Base-by-base conservation (phyloP, 441 rosid genomes). In the Lepidium campestre region DNA sequence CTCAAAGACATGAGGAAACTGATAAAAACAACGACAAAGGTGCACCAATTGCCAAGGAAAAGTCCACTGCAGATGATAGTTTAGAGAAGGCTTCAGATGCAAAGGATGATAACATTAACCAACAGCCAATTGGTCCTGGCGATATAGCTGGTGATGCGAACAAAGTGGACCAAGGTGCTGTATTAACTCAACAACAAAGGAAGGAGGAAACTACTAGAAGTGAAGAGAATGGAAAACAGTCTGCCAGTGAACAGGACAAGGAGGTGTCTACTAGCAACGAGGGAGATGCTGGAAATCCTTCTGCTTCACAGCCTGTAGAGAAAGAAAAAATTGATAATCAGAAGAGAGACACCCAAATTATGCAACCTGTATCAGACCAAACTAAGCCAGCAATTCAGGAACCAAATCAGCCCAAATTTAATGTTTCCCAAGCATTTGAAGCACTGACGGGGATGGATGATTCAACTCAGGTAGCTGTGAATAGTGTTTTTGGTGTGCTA, bases 391-490 rank as follows among this genome's bases (percentile, higher is more conserved):
- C 65, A 40, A 5, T 57, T 29, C 20, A 86, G 41, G 86, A 73
- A 78, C 66, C 86, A 59, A 75, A 13, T 57, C 67, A 77, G 41
- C 57, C 87, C 31, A 19, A 84, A 45, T 88, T 92, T 68, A 78
- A 68, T 76, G 96, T 90, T 71, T 76, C 83, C 46, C 84, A 88
- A 76, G 98, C 99, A 72, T 77, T 95, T 20, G 93, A 90, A 81
- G 93, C 99, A 62, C 78, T 90, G 67, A 81, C 98, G 49, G 97
- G 92, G 71, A 87, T 95, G 78, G 97, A 95, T 83, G 98, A 95
- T 81, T 86, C 98, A 68, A 91, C 98, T 41, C 99, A 91, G 73
- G 86, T 92, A 67, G 98, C 99, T 72, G 98, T 95, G 62, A 95
- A 95, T 63, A 95, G 89, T 75, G 98, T 92, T 73, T 92, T 90